Percentiles rank a stretch among this genome's conserved stretches.
These are phyloP conservation scores for Fraxinus albicans DNA, from an alignment of 305 asterid species.

Conservation along the genomic window DNA sequence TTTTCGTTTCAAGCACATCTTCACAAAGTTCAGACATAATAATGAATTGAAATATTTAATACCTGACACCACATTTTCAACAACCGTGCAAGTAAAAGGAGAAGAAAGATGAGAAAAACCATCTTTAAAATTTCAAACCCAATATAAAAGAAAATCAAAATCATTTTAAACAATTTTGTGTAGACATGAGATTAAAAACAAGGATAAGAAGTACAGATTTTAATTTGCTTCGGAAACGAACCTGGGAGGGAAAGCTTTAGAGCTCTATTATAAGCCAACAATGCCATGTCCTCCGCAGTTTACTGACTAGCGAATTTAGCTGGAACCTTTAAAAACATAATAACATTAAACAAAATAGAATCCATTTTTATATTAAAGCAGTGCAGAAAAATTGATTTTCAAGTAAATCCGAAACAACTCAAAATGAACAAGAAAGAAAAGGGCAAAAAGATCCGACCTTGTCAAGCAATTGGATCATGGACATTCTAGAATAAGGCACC, in stretches of 20 bases:
- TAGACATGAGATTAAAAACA: not conserved
- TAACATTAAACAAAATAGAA: not conserved
- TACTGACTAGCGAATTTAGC: slow-evolving; percentile 56
- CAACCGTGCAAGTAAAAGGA: not conserved
- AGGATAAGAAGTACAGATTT: not conserved
- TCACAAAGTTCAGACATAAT: slow-evolving; percentile 3
- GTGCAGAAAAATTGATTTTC: not conserved
- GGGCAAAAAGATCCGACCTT: slow-evolving; percentile 40
- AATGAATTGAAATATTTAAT: not conserved
- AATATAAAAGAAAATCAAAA: not conserved
- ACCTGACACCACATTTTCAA: not conserved
- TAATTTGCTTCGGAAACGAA: slow-evolving; percentile 3
- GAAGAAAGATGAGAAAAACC: not conserved
- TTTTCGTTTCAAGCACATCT: not conserved
- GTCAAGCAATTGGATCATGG: slow-evolving; percentile 77
- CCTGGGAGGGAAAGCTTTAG: slow-evolving; percentile 77
- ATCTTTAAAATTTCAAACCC: not conserved
- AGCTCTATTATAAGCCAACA: slow-evolving; percentile 87
- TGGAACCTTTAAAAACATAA: slow-evolving; percentile 50
- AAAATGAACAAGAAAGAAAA: not conserved
- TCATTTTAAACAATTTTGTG: not conserved
- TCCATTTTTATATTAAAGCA: slow-evolving; percentile 8
- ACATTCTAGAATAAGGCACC: slow-evolving; percentile 82
- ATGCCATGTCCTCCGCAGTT: slow-evolving; percentile 84
- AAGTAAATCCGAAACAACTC: not conserved